phyloP scores from a whole-genome alignment of 345 rosid genomes.

The Sonneratia alba region DNA sequence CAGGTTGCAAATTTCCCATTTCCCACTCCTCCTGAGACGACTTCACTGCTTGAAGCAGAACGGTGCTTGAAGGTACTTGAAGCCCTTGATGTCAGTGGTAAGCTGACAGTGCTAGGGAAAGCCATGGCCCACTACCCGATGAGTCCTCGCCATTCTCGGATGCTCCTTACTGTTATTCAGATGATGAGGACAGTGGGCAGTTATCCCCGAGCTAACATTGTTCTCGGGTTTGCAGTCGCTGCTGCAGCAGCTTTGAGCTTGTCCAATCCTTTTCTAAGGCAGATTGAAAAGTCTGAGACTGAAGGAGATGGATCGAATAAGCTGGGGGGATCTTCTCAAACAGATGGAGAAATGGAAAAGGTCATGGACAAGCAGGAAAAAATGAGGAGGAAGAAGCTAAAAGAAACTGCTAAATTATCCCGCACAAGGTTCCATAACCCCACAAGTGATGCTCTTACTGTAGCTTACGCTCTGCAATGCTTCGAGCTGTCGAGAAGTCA shows the following conservation, averaged over 20 bases:
- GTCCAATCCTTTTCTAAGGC: slow-evolving; percentile 63
- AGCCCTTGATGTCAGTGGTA: slow-evolving; percentile 59
- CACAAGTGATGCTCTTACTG: slow-evolving; percentile 68
- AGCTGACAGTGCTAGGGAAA: slow-evolving; percentile 64
- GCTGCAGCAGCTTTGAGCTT: slow-evolving; percentile 74
- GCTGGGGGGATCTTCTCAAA: slow-evolving; percentile 12
- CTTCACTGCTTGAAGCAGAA: slow-evolving; percentile 62
- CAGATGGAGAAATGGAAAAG: slow-evolving; percentile 16
- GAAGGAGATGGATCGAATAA: slow-evolving; percentile 20
- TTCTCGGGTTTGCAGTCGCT: slow-evolving; percentile 70
- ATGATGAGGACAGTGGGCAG: slow-evolving; percentile 28
- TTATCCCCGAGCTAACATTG: slow-evolving; percentile 45
- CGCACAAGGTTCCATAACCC: slow-evolving; percentile 65
- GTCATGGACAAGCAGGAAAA: slow-evolving; percentile 37
- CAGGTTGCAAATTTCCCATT: slow-evolving; percentile 91
- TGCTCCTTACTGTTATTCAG: slow-evolving; percentile 75
- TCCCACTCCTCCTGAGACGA: slow-evolving; percentile 70
- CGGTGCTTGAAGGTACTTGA: slow-evolving; percentile 60
- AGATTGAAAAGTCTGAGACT: slow-evolving; percentile 32
- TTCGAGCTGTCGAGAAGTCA: slow-evolving; percentile 47
- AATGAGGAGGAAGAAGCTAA: slow-evolving; percentile 41
- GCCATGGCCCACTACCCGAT: slow-evolving; percentile 85
- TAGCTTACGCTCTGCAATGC: slow-evolving; percentile 60
- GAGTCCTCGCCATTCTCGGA: slow-evolving; percentile 88
- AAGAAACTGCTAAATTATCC: slow-evolving; percentile 41